phyloP scores from a whole-genome alignment of 352 stramenopile species.

The Thalassiosira pacifica region DNA sequence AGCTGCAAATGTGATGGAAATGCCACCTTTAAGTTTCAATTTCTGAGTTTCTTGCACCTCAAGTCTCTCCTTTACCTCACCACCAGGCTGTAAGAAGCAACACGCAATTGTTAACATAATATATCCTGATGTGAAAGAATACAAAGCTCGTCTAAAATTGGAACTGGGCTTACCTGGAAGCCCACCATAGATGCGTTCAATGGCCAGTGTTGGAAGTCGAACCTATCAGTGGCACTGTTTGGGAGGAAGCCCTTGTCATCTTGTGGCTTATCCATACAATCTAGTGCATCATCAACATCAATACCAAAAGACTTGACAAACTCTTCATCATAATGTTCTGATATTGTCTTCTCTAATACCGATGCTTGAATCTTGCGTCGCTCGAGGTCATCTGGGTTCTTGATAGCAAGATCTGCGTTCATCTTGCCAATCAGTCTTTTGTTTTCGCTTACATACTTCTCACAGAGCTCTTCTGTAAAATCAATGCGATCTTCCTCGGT shows the following conservation, averaged over 20 bases:
- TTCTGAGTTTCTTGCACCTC: conserved; percentile 5
- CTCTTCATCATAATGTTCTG: conserved; percentile 34
- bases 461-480: conserved; percentile 25
- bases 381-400: conserved; percentile 29
- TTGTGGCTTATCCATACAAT: not conserved
- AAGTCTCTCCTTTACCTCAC: conserved; percentile 9
- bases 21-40: conserved; percentile 16
- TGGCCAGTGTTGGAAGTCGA: conserved; percentile 10
- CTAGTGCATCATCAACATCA: conserved; percentile 16
- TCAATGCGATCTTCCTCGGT: not conserved
- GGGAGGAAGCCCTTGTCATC: conserved; percentile 17
- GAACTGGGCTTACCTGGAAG: not conserved
- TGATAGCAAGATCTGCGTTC: conserved; percentile 35
- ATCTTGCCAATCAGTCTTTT: conserved; percentile 48
- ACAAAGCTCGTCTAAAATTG: too few relatives aligned
- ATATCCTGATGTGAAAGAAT: too few relatives aligned
- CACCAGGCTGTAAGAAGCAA: too few relatives aligned
- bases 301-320: conserved; percentile 16
- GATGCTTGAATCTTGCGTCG: conserved; percentile 26
- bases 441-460: conserved; percentile 20
- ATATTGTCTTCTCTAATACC: conserved; percentile 18
- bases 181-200: not conserved
- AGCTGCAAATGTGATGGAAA: conserved; percentile 27
- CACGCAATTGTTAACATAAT: too few relatives aligned
- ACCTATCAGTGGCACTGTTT: not conserved